Evolutionary conservation across 352 stramenopile genomes (phyloP).

Genomic region (Globisporangium iwayamae): DNA sequence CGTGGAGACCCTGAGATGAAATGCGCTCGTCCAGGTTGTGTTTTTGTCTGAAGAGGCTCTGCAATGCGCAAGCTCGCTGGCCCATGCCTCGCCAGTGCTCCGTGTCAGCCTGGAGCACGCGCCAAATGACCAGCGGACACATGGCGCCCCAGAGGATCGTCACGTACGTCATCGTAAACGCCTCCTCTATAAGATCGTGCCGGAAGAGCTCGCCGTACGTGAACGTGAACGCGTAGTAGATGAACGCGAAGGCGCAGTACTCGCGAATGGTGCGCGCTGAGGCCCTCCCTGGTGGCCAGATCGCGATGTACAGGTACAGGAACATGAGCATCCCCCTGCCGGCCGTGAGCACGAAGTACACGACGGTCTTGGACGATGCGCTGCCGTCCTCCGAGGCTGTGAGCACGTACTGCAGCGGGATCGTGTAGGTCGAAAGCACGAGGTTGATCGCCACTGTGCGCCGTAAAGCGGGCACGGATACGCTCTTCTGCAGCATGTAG

Average conservation of each 20-base stretch:
- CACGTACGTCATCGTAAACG: conserved; percentile 21
- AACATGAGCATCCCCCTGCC: conserved; percentile 15
- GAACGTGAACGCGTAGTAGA: conserved; percentile 27
- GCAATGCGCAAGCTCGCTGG: conserved; percentile 38
- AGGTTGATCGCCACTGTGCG: conserved; percentile 20
- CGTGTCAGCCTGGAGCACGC: conserved; percentile 70
- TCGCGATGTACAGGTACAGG: conserved; percentile 36
- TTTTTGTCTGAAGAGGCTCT: conserved; percentile 26
- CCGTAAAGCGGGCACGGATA: conserved; percentile 14
- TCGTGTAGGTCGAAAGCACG: conserved; percentile 15
- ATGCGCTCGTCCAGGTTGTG: conserved; percentile 36
- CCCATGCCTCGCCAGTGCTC: conserved; percentile 69
- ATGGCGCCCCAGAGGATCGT: conserved; percentile 19
- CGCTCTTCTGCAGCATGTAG: conserved; percentile 16
- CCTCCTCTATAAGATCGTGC: conserved; percentile 12
- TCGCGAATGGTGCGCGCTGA: conserved; percentile 40
- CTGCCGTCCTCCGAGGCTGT: background rate
- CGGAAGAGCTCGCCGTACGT: conserved; percentile 19
- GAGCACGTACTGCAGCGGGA: conserved; percentile 34
- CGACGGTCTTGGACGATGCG: conserved; percentile 3
- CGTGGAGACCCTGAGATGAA: conserved; percentile 59
- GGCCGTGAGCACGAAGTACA: conserved; percentile 9
- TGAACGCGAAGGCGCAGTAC: conserved; percentile 34
- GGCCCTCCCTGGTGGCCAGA: conserved; percentile 37
- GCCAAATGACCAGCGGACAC: conserved; percentile 65